A percentile compares a stretch with the other conserved stretches of the same genome.
phyloP scores from a whole-genome alignment of 2,329 filamentous ascomycete genomes.

The Ophiostoma pallidulum region DNA sequence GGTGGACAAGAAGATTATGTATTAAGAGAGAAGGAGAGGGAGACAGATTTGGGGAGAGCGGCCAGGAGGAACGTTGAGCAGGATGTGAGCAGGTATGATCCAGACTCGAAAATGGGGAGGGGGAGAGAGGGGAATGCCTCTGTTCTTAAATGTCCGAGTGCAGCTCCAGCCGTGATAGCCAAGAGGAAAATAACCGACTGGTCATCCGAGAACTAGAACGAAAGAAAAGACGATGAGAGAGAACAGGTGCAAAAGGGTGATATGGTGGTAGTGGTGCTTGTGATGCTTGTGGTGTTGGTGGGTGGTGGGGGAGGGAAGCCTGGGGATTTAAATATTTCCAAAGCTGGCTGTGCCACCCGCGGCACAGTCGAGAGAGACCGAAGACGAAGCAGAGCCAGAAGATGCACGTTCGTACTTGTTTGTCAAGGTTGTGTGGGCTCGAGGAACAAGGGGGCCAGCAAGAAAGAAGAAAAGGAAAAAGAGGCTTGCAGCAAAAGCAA shows the following conservation, averaged over 20 bases:
- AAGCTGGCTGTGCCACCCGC: neutral
- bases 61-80: neutral
- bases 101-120: neutral
- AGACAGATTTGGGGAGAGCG: neutral
- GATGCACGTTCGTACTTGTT: no score
- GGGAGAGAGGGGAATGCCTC: neutral
- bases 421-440: no score
- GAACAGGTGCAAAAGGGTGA: neutral
- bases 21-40: neutral
- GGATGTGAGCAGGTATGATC: neutral
- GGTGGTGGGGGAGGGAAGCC: neutral
- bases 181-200: no score
- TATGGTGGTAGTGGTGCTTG: neutral
- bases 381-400: no score
- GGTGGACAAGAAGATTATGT: no score
- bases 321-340: slow-evolving; percentile 15
- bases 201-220: neutral
- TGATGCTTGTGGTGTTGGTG: neutral
- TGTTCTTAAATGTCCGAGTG: slow-evolving; percentile 3
- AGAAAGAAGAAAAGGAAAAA: neutral
- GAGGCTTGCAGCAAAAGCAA: neutral
- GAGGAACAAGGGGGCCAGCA: no score
- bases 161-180: no score
- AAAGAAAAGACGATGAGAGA: neutral
- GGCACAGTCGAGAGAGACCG: no score